phyloP scores from a whole-genome alignment of 2,329 filamentous ascomycete species.

The Scolecobasidium constrictum region DNA sequence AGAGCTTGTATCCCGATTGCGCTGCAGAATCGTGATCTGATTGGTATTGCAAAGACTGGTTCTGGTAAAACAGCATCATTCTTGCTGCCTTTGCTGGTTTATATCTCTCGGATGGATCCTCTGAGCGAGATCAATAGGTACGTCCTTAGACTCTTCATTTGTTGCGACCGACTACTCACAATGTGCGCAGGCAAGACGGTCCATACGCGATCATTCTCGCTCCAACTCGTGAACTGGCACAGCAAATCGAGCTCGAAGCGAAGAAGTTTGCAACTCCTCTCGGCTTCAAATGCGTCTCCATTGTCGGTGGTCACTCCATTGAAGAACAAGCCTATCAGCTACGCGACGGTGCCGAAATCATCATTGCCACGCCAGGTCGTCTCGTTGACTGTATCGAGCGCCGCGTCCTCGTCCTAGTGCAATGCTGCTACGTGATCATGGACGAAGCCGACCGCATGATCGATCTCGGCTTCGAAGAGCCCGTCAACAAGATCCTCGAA shows the following conservation, averaged over 20 bases:
- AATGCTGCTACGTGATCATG: slow-evolving; percentile 98
- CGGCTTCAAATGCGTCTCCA: slow-evolving; percentile 89
- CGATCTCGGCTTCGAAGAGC: slow-evolving; percentile 93
- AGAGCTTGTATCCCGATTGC: slow-evolving; percentile 93
- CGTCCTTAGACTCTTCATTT: neutral
- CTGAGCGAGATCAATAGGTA: slow-evolving; percentile 52
- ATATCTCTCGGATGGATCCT: slow-evolving; percentile 82
- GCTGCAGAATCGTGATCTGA: slow-evolving; percentile 84
- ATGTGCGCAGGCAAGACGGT: slow-evolving; percentile 72
- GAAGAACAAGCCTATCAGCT: slow-evolving; percentile 89
- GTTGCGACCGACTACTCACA: neutral
- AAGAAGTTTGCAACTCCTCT: slow-evolving; percentile 84
- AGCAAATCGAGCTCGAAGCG: slow-evolving; percentile 92
- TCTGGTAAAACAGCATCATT: slow-evolving; percentile 98
- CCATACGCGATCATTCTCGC: slow-evolving; percentile 96
- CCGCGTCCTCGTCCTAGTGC: slow-evolving; percentile 79
- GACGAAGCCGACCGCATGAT: slow-evolving; percentile 99
- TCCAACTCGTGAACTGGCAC: slow-evolving; percentile 90
- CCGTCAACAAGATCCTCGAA: slow-evolving; percentile 93
- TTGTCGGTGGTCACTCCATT: slow-evolving; percentile 92
- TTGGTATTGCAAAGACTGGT: slow-evolving; percentile 94
- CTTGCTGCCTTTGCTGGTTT: slow-evolving; percentile 80
- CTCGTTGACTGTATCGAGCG: slow-evolving; percentile 95
- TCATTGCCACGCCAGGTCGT: slow-evolving; percentile 96
- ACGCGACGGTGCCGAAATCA: slow-evolving; percentile 88